Base-by-base conservation (phyloP, 1,139 yeast genomes). In the Zygoascus sp. region DNA sequence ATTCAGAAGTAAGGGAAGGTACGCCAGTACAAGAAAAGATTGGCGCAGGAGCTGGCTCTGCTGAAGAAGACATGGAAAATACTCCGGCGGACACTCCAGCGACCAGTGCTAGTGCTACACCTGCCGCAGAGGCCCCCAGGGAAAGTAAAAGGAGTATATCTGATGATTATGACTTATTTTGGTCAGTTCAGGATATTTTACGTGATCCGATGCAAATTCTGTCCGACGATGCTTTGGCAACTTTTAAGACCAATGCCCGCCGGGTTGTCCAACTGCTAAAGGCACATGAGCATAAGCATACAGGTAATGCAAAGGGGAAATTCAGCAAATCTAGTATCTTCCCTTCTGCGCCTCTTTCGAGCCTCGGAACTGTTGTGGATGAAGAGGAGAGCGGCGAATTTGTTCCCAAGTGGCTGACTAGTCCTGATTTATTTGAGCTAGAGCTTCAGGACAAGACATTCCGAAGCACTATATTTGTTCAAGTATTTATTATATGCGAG, bases 371-470 rank as follows among this genome's bases (percentile, higher is more conserved):
- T 8, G 41, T 13, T 3, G 44, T 42, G 16, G 45, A 44, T 3
- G 54, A 45, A 22, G 42, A 45, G 11, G 50, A 50, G 11, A 50
- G 40, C 1, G 48, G 48, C 9, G 50, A 58, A 7, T 60, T 61
- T 49, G 61, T 60, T 9, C 69, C 70, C 20, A 66, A 65, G 49
- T 66, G 69, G 68, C 56, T 66, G 16, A 67, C 71, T 2, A 54
- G 61, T 32, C 55, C 57, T 1, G 63, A 63, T 30, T 51, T 67
- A 28, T 66, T 67, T 50, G 63, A 62, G 16, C 53, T 66, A n/a
- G 67, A 67, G 48, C 57, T 68, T 4, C 55, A 60, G 20, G 72
- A 68, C 45, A 45, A 53, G n/a, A 34, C 59, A 3, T 67, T 68
- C 46, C 52, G 71, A 23, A 54, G 61, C n/a, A 59, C 69, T 0